Conservation (phyloP, 257 asterid species). For the Nemophila menziesii region DNA sequence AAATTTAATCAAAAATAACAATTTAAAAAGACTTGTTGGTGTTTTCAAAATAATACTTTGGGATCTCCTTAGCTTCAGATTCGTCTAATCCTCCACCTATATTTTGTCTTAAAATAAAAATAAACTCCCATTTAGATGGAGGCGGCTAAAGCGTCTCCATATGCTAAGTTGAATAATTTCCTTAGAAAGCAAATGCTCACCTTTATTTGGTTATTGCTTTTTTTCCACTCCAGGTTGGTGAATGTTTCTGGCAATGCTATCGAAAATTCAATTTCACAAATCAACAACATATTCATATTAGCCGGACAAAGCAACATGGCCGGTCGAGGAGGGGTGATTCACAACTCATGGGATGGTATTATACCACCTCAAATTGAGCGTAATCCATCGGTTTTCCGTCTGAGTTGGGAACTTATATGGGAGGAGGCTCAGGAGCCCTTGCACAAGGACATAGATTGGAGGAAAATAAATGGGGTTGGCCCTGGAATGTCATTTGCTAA, state of each 20-base stretch:
- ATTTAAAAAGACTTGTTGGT: neutral
- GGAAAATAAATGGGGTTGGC: conserved; percentile 20
- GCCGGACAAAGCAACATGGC: conserved; percentile 95
- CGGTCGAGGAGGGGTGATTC: conserved; percentile 59
- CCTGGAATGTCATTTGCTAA: conserved; percentile 31
- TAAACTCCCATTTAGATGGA: neutral
- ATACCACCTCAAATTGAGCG: conserved; percentile 40
- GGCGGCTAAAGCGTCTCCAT: neutral
- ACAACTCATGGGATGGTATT: conserved; percentile 42
- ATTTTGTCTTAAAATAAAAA: too few species aligned
- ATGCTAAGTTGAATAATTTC: neutral
- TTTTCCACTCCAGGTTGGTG: conserved; percentile 12
- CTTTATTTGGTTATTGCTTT: conserved; percentile 21
- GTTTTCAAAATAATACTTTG: neutral
- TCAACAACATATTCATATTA: conserved; percentile 41
- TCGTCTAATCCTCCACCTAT: neutral
- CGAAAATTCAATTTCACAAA: neutral
- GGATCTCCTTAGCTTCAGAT: neutral
- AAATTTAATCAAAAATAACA: too few species aligned
- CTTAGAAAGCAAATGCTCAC: conserved; percentile 14
- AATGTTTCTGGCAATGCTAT: neutral
- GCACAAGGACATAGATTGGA: conserved; percentile 25
- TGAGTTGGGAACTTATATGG: conserved; percentile 16
- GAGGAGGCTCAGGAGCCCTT: conserved; percentile 28
- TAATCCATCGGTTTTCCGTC: conserved; percentile 16